phyloP scores from a whole-genome alignment of 1,139 yeast genomes.

The Wickerhamiella infanticola region DNA sequence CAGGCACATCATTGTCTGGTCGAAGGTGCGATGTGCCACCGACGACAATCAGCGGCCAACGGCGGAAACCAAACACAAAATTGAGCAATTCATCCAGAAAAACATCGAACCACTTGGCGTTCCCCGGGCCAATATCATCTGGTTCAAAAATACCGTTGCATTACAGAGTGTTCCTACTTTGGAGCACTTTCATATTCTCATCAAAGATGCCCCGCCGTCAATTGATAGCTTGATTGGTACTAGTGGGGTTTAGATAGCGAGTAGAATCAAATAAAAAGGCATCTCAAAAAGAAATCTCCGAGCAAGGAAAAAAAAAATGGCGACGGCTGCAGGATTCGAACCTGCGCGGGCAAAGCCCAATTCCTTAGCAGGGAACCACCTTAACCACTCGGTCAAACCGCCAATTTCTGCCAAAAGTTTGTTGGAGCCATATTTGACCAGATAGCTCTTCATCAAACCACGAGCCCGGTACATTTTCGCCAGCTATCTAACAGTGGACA shows the following conservation, averaged over 20 bases:
- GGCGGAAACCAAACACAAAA: slow-evolving; percentile 14
- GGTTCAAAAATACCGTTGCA: slow-evolving; percentile 29
- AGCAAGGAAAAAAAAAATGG: slow-evolving; percentile 1
- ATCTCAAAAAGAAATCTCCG: not conserved
- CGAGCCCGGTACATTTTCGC: no score
- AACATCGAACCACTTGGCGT: slow-evolving; percentile 17
- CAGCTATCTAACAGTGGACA: no score
- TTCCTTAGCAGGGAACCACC: slow-evolving; percentile 7
- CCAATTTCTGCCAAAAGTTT: not conserved
- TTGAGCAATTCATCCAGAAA: slow-evolving; percentile 19
- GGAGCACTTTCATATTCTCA: slow-evolving; percentile 28
- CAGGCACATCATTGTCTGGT: slow-evolving; percentile 29
- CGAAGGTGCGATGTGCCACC: slow-evolving; percentile 23
- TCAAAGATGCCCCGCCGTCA: slow-evolving; percentile 11
- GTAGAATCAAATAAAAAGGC: not conserved
- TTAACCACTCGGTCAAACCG: slow-evolving; percentile 9
- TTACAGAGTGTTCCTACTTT: slow-evolving; percentile 26
- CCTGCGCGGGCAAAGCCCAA: slow-evolving; percentile 77
- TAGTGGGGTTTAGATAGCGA: not conserved
- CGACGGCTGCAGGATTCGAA: slow-evolving; percentile 59
- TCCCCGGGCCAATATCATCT: slow-evolving; percentile 17
- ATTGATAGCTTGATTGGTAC: not conserved
- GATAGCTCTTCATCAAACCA: no score
- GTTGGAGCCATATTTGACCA: no score
- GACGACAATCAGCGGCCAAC: slow-evolving; percentile 19